Base-by-base conservation (phyloP, 2,329 filamentous ascomycete genomes). In the Exophiala xenobiotica region DNA sequence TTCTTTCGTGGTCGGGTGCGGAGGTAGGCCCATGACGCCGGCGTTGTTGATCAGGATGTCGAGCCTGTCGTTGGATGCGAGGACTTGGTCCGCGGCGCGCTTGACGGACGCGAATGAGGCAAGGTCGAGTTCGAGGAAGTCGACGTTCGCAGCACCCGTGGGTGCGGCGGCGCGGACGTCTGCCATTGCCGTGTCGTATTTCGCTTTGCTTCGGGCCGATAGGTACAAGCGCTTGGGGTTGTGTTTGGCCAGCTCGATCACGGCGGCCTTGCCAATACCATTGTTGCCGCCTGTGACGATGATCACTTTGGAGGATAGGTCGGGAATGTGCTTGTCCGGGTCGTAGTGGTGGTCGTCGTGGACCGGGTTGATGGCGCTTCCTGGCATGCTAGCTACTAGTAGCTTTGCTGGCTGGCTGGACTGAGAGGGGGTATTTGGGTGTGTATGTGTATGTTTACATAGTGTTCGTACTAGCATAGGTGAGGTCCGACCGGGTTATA, bases 281-380 rank as follows among this genome's bases (percentile, higher is more conserved):
- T 68, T 64, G 49, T 76, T 79, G 48, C 71, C 75, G 39, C 75
- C 76, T 0, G 76, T 78, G 31, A 78, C 67, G 22, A 78, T 65
- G 45, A 78, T 72, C 11, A 73, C 70, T 51, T 76, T 74, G 12
- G 66, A 69, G 2, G 58, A 42, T 1, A 74, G 65, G 24, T 64
- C 60, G 4, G 71, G 70, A 18, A 75, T 70, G 29, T 31, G 39
- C 11, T 37, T 48, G n/a, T 42, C 20, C 9, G 53, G 48, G 20
- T 52, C 31, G n/a, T 35, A 35, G 5, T 35, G n/a, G 31, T 35
- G 18, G 11, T 35, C 31, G 18, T 35, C 31, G 31, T 35, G 31
- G 6, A 35, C 31, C 7, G 31, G 31, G 12, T 35, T 35, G 4
- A 35, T 5, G 31, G 18, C n/a, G 12, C n/a, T 35, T 35, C 31